phyloP scores from a whole-genome alignment of 352 stramenopile genomes.

The Pythium phragmiticola region DNA sequence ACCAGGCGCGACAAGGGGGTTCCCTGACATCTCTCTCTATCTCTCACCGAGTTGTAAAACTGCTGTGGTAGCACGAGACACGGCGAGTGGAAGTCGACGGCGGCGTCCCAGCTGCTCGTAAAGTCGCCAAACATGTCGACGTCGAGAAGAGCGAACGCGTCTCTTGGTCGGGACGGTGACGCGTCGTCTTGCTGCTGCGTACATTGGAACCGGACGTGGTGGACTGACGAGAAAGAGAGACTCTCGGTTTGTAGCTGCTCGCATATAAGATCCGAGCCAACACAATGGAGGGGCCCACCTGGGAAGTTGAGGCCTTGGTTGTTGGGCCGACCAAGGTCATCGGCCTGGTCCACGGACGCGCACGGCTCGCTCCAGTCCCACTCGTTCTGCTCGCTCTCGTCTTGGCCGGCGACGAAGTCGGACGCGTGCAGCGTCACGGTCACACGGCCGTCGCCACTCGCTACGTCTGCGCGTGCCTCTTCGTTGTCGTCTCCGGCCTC shows the following conservation, averaged over 20 bases:
- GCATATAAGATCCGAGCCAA: background rate
- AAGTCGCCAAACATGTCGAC: constrained; percentile 52
- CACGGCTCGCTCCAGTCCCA: constrained; percentile 55
- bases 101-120: constrained; percentile 56
- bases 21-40: too few species aligned
- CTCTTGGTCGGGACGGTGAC: constrained; percentile 1
- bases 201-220: constrained; percentile 40
- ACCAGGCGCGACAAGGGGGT: too few species aligned
- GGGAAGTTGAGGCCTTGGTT: constrained; percentile 55
- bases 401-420: constrained; percentile 16
- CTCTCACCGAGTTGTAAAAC: constrained; percentile 55
- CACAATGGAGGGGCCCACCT: constrained; percentile 25
- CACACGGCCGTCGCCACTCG: background rate
- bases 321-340: constrained; percentile 31
- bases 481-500: background rate
- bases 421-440: background rate
- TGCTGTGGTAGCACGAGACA: constrained; percentile 59
- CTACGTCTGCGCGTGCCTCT: background rate
- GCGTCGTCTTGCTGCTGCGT: constrained; percentile 13
- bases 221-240: constrained; percentile 26
- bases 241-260: background rate
- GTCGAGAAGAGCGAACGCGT: constrained; percentile 11
- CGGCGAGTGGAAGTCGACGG: constrained; percentile 55
- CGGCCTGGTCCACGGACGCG: constrained; percentile 33
- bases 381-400: constrained; percentile 16